phyloP scores from a whole-genome alignment of 306 rosid species.

The Hylodesmum podocarpum region DNA sequence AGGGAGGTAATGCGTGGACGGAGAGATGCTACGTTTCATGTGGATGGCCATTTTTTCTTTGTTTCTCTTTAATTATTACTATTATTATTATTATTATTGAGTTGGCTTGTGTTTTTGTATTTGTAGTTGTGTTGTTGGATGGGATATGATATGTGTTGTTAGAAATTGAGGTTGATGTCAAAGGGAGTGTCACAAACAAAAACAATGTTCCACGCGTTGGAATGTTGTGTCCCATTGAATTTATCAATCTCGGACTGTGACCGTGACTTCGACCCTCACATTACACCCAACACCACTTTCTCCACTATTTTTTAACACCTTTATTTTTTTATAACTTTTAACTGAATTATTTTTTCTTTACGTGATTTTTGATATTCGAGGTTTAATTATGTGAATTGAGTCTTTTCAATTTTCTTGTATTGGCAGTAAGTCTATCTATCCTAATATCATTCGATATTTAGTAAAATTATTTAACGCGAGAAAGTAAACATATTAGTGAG shows the following conservation, averaged over 20 bases:
- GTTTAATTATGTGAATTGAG: no score
- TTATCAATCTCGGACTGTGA: not conserved
- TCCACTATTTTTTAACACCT: no score
- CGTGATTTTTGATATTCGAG: no score
- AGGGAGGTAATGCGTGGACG: constrained; percentile 26
- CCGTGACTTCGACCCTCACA: not conserved
- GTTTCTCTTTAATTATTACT: no score
- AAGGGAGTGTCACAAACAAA: constrained; percentile 27
- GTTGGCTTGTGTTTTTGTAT: not conserved
- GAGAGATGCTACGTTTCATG: constrained; percentile 36
- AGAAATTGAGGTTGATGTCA: constrained; percentile 17
- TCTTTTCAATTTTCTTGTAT: no score
- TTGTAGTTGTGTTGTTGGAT: constrained; percentile 40
- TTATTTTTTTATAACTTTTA: no score
- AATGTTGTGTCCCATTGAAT: constrained; percentile 33
- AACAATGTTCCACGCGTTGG: constrained; percentile 34
- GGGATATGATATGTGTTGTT: constrained; percentile 34
- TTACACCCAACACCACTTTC: no score
- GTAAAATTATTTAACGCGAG: no score
- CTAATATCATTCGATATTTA: no score
- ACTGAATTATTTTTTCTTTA: no score
- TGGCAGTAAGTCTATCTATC: not conserved
- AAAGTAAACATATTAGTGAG: no score
- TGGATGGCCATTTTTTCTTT: not conserved
- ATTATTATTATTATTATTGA: not conserved